Conservation (phyloP, 2,329 filamentous ascomycete species). For the Dactylellina haptotyla region DNA sequence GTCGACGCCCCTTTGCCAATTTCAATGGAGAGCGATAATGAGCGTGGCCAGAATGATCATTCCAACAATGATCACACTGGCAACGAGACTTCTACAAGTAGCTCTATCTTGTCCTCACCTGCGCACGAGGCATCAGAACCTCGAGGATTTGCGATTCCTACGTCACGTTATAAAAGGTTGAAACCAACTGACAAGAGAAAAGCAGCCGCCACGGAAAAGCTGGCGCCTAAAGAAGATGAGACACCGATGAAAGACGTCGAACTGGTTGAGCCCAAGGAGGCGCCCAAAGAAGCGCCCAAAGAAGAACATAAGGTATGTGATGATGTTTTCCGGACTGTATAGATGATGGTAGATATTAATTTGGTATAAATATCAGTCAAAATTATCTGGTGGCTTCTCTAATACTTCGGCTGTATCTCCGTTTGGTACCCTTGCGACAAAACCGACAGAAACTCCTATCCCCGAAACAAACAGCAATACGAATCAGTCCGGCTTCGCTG, state of each 20-base stretch:
- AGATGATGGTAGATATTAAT: not conserved
- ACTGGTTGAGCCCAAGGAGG: not conserved
- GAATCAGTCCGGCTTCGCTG: conserved; percentile 17
- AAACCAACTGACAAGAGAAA: conserved; percentile 7
- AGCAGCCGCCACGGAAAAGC: conserved; percentile 17
- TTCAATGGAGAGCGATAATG: not conserved
- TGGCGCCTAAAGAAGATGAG: not conserved
- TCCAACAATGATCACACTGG: conserved; percentile 41
- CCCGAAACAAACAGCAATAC: not conserved
- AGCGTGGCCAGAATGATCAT: conserved; percentile 1
- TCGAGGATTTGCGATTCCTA: not conserved
- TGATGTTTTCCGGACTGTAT: not conserved
- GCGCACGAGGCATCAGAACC: no score
- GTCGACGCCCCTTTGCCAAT: not conserved
- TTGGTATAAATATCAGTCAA: not conserved
- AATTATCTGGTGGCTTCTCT: conserved; percentile 36
- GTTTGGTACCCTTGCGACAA: conserved; percentile 30
- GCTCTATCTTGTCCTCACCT: not conserved
- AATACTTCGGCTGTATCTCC: conserved; percentile 45
- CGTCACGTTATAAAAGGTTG: not conserved
- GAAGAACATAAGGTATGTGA: conserved; percentile 27
- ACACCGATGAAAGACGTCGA: not conserved
- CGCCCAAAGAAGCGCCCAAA: not conserved
- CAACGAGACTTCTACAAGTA: not conserved
- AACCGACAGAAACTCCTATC: not conserved